Evolutionary conservation across 768 basidiomycete species (phyloP).

Genomic region (Xerocomus spinulosus): DNA sequence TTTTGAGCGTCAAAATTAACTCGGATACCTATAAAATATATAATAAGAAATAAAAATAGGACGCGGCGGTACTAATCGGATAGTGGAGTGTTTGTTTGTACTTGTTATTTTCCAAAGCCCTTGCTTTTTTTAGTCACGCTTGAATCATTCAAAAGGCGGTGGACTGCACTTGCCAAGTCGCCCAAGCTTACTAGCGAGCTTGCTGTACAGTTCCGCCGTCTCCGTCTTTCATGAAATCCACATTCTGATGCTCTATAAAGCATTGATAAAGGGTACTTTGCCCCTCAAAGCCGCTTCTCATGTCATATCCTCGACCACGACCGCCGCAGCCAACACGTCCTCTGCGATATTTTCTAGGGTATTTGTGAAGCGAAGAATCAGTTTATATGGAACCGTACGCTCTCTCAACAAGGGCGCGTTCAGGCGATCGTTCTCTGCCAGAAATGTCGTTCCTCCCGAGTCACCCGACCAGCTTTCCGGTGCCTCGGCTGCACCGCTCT

Average conservation of each 20-base stretch:
- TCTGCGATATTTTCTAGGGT: constrained; percentile 30
- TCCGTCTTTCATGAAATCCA: constrained; percentile 14
- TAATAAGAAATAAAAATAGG: too few relatives aligned
- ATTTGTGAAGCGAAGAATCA: constrained; percentile 31
- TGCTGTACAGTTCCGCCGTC: constrained; percentile 5
- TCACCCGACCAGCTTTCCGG: constrained; percentile 44
- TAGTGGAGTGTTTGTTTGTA: constrained; percentile 17
- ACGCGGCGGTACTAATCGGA: too few relatives aligned
- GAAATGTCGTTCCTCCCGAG: constrained; percentile 30
- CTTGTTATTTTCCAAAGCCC: constrained; percentile 22
- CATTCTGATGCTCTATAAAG: constrained; percentile 29
- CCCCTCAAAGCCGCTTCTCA: constrained; percentile 54
- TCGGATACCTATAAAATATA: too few relatives aligned
- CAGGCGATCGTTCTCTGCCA: constrained; percentile 24
- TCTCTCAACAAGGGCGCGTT: constrained; percentile 24
- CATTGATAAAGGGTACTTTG: constrained; percentile 41
- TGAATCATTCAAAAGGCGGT: constrained; percentile 5
- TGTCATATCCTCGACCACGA: constrained; percentile 27
- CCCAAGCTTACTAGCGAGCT: constrained; percentile 2
- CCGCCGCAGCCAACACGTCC: constrained; percentile 29
- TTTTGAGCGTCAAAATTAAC: too few relatives aligned
- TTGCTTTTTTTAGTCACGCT: constrained; percentile 11
- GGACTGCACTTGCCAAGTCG: constrained; percentile 2
- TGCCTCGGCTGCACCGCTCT: constrained; percentile 40
- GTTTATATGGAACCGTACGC: constrained; percentile 29